Evolutionary conservation across 2,329 filamentous ascomycete species (phyloP).

Genomic region (Myrmaecium sp.): DNA sequence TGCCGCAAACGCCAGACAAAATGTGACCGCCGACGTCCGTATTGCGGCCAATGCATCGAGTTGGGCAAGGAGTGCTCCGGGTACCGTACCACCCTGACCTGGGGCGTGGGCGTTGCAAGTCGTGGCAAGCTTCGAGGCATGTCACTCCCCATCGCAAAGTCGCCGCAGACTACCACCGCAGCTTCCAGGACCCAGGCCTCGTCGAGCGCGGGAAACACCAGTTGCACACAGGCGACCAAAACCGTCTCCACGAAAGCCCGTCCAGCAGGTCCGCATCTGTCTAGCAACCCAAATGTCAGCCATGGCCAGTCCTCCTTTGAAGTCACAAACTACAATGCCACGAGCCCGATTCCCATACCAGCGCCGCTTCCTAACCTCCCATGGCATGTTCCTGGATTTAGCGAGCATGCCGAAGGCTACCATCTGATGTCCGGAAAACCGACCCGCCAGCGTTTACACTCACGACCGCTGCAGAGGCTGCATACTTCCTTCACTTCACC

Average conservation of each 20-base stretch:
- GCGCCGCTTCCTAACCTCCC: conserved; percentile 17
- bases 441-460: conserved; percentile 19
- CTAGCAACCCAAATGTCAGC: no score
- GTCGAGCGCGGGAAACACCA: neutral
- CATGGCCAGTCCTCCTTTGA: no score
- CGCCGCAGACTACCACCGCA: conserved; percentile 11
- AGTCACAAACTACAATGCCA: conserved; percentile 18
- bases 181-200: conserved; percentile 1
- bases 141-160: conserved; percentile 48
- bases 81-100: conserved; percentile 92
- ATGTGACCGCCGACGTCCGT: conserved; percentile 82
- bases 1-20: conserved; percentile 70
- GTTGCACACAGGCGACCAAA: neutral
- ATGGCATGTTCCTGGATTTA: conserved; percentile 22
- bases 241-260: conserved; percentile 1
- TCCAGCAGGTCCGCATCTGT: no score
- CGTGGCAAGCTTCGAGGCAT: conserved; percentile 85
- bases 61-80: conserved; percentile 84
- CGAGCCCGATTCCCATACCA: conserved; percentile 23
- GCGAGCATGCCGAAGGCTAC: conserved; percentile 21
- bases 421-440: conserved; percentile 19
- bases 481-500: conserved; percentile 24
- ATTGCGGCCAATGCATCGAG: conserved; percentile 88
- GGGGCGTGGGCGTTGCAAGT: conserved; percentile 90
- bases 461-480: conserved; percentile 24